Conservation (phyloP, 73 alveolate genomes). For the Paramecium biaurelia region DNA sequence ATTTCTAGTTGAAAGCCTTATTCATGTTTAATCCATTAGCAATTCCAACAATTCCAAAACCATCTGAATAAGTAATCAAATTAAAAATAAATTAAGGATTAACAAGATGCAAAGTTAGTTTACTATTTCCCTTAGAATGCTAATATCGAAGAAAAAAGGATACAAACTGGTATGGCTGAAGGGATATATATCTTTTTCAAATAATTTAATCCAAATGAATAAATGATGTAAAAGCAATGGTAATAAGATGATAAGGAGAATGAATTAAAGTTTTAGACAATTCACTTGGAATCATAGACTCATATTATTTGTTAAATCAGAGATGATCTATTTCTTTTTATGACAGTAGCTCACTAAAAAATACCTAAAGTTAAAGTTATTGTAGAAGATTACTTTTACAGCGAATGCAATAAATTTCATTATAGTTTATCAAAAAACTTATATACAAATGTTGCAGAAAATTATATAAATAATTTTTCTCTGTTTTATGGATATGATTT, state of each 20-base stretch:
- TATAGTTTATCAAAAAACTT: background rate
- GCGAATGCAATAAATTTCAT: constrained; percentile 51
- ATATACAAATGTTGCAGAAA: background rate
- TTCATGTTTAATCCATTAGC: constrained; percentile 36
- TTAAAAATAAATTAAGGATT: background rate
- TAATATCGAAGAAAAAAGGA: constrained; percentile 1
- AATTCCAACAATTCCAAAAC: constrained; percentile 2
- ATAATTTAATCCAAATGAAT: background rate
- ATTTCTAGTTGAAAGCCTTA: constrained; percentile 29
- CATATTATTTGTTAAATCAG: constrained; percentile 4
- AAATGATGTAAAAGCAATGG: background rate
- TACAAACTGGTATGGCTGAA: constrained; percentile 49
- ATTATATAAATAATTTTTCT: background rate
- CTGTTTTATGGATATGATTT: background rate
- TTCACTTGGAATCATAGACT: constrained; percentile 33
- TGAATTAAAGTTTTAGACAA: background rate
- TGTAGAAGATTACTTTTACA: constrained; percentile 3
- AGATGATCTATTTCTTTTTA: background rate
- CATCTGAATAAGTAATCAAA: constrained; percentile 24
- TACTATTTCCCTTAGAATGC: background rate
- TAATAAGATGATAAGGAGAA: background rate
- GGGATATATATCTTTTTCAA: constrained; percentile 13
- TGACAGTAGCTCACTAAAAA: background rate
- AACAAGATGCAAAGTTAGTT: constrained; percentile 19
- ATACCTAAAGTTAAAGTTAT: background rate